A percentile compares a stretch with the other conserved stretches of the same genome.
phyloP scores from a whole-genome alignment of 768 basidiomycete genomes.

The Chalciporus pseudorubinellus region DNA sequence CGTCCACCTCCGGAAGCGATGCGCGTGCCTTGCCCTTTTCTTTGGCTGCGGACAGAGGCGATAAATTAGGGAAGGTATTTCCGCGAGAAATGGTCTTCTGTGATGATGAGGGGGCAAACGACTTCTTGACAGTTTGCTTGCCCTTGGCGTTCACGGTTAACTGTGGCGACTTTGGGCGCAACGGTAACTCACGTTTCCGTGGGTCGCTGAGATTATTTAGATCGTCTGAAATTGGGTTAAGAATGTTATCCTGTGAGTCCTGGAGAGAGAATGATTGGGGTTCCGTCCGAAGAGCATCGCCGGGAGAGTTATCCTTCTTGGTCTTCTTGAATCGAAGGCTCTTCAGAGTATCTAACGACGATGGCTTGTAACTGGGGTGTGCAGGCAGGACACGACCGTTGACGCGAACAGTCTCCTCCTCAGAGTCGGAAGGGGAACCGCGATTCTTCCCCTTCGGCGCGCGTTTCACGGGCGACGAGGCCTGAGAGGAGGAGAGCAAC shows the following conservation, averaged over 20 bases:
- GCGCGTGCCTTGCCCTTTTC: constrained; percentile 20
- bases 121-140: constrained; percentile 11
- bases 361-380: constrained; percentile 27
- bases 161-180: constrained; percentile 9
- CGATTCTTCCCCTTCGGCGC: constrained; percentile 7
- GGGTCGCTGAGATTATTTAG: constrained; percentile 4
- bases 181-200: constrained; percentile 2
- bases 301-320: constrained; percentile 11
- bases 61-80: constrained; percentile 22
- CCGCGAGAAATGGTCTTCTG: constrained; percentile 7
- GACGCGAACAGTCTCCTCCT: constrained; percentile 14
- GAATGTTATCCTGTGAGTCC: constrained; percentile 22
- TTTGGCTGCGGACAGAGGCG: constrained; percentile 19
- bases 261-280: constrained; percentile 19
- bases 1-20: constrained; percentile 1
- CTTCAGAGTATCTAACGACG: constrained; percentile 3
- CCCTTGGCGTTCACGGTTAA: background rate
- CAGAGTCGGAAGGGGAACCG: background rate
- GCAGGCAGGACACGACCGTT: constrained; percentile 13
- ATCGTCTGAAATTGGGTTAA: constrained; percentile 20
- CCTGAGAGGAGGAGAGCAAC: constrained; percentile 23
- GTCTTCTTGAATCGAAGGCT: constrained; percentile 37
- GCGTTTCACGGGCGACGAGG: constrained; percentile 12
- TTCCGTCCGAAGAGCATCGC: background rate
- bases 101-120: background rate